Base-by-base conservation (phyloP, 352 stramenopile genomes). In the Globisporangium radiosum region DNA sequence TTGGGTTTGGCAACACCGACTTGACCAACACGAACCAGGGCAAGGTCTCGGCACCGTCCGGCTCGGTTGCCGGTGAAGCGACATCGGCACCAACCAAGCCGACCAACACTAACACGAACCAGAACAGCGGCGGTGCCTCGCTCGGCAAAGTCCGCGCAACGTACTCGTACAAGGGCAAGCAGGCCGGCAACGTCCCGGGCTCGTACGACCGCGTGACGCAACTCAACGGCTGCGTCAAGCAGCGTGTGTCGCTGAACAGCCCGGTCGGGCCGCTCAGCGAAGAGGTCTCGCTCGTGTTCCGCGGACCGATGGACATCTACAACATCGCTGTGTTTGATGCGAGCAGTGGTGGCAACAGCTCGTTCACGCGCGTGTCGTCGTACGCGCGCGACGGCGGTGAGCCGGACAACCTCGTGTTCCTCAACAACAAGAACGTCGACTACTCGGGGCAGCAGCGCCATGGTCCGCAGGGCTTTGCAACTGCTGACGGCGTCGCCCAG, bases 261-360 rank as follows among this genome's bases (percentile, higher is more conserved):
- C 57, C 25, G 39, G 49, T 63, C 48, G 76, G 79, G 10, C 80
- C 77, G 11, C 56, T 90, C 55, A 77, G 61, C 7, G 82, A 90
- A 60, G 72, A 85, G 38, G 71, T 86, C 39, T 74, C 70, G 5
- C 65, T 90, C 59, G 67, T 89, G 17, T 89, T 88, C 62, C 82
- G 79, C 59, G 82, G 77, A 0, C 78, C 79, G 0, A 70, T 76
- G 63, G 51, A 81, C 49, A 84, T 92, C 47, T 67, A 71, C 50
- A 75, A 87, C 64, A 87, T 90, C 49, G 74, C 74, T 0, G 76
- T 92, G 39, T 92, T 67, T 58, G n/a, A n/a, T n/a, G n/a, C n/a
- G n/a, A n/a, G n/a, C n/a, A 64, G 63, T 4, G 66, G 61, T 5
- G 64, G 67, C 13, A 25, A 25, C 7, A 65, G 48, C 37, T 57